Conservation (phyloP, 306 rosid species). For the Castanea mollissima region DNA sequence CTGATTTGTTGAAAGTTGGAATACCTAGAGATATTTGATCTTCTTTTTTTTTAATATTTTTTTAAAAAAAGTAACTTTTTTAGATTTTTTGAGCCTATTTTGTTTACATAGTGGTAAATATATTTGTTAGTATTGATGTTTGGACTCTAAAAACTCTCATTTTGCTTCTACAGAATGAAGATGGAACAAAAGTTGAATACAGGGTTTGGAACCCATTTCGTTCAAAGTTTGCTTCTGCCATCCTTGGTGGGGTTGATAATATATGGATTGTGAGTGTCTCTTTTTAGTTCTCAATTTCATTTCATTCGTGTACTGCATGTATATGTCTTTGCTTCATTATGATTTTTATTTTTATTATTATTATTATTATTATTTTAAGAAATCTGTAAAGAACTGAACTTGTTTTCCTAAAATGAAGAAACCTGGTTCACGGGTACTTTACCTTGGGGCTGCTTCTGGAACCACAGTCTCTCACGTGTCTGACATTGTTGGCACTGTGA, state of each 20-base stretch:
- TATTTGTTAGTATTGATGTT: not conserved
- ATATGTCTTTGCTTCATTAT: not conserved
- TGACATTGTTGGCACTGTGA: slow-evolving; percentile 87
- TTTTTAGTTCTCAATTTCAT: not conserved
- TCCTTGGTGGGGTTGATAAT: slow-evolving; percentile 87
- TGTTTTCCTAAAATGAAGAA: too few species aligned
- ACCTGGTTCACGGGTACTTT: too few species aligned
- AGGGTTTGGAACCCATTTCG: slow-evolving; percentile 95
- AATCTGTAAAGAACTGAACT: not conserved
- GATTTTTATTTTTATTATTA: not conserved
- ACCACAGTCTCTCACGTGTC: slow-evolving; percentile 97
- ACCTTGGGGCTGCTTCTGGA: slow-evolving; percentile 56
- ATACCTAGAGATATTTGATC: too few species aligned
- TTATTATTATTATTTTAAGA: too few species aligned
- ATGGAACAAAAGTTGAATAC: slow-evolving; percentile 75
- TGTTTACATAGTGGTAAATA: not conserved
- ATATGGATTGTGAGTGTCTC: slow-evolving; percentile 62
- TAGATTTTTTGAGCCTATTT: too few species aligned
- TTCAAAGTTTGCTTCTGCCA: slow-evolving; percentile 88
- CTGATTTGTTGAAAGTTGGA: too few species aligned
- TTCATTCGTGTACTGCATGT: too few species aligned
- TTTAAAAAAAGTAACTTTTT: too few species aligned
- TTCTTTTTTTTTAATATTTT: too few species aligned
- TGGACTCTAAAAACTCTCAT: not conserved
- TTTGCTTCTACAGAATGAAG: slow-evolving; percentile 56